Conservation (phyloP, 768 basidiomycete genomes). For the Lactarius quietus region DNA sequence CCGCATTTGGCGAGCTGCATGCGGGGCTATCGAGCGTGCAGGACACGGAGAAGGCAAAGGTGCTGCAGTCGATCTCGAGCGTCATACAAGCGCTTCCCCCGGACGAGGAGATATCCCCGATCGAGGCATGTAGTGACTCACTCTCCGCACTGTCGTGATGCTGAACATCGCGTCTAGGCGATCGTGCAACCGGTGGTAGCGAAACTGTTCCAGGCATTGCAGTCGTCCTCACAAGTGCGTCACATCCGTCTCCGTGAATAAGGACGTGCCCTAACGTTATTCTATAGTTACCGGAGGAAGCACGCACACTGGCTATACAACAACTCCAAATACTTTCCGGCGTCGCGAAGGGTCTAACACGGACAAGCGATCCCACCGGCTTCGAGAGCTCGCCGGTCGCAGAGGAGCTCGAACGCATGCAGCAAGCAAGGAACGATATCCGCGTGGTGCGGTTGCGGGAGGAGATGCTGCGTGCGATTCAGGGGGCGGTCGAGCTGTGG, state of each 20-base stretch:
- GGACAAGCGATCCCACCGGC: constrained; percentile 63
- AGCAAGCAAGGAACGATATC: constrained; percentile 58
- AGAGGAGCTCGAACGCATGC: constrained; percentile 52
- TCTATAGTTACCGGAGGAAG: constrained; percentile 70
- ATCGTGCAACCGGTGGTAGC: constrained; percentile 74
- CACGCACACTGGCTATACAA: constrained; percentile 58
- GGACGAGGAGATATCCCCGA: constrained; percentile 68
- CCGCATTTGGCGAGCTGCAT: constrained; percentile 81
- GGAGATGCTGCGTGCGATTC: constrained; percentile 57
- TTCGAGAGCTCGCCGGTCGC: constrained; percentile 55
- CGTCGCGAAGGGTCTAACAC: constrained; percentile 82
- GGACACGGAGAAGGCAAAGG: constrained; percentile 87
- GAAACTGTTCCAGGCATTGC: constrained; percentile 61
- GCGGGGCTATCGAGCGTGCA: constrained; percentile 70
- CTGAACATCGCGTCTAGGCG: constrained; percentile 40
- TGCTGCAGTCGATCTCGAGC: constrained; percentile 88
- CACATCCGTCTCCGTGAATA: neutral
- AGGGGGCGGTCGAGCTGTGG: constrained; percentile 68
- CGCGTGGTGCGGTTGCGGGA: constrained; percentile 61
- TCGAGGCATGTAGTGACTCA: constrained; percentile 49
- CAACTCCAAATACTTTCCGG: constrained; percentile 82
- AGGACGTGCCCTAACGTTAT: neutral
- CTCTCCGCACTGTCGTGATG: neutral
- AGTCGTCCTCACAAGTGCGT: constrained; percentile 50
- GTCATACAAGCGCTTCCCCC: constrained; percentile 89